Evolutionary conservation across 1,139 yeast species (phyloP).

Genomic region (Pichia sp.): DNA sequence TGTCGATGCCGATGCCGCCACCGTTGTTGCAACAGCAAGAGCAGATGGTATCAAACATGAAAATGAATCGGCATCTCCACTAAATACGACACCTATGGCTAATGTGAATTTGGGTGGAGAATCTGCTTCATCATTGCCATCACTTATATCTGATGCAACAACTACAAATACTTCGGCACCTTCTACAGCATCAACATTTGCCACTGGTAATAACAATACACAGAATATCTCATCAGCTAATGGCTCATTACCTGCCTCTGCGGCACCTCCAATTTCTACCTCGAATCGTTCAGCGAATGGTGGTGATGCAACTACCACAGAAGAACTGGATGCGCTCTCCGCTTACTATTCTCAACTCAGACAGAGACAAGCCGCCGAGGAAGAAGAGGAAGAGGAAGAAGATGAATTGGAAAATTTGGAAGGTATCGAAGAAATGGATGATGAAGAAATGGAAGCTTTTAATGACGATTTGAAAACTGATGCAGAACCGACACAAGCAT

Average conservation of each 20-base stretch:
- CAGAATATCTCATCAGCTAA: background rate
- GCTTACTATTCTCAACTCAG: slow-evolving; percentile 72
- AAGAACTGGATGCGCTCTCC: slow-evolving; percentile 71
- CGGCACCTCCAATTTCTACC: background rate
- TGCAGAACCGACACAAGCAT: slow-evolving; percentile 7
- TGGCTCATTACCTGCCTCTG: background rate
- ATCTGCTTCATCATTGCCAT: background rate
- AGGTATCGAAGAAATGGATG: slow-evolving; percentile 32
- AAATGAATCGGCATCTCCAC: background rate
- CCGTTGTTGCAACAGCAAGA: background rate
- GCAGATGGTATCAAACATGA: background rate
- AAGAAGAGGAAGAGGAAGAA: slow-evolving; percentile 38
- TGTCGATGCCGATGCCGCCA: background rate
- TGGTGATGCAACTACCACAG: slow-evolving; percentile 27
- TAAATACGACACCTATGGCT: background rate
- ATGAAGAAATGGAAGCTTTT: slow-evolving; percentile 29
- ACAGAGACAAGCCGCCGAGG: slow-evolving; percentile 54
- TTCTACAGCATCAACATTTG: too few species aligned
- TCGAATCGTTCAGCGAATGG: slow-evolving; percentile 7
- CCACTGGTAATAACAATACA: too few species aligned
- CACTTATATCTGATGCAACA: background rate
- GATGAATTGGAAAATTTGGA: slow-evolving; percentile 43
- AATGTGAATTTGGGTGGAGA: background rate
- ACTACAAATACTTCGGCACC: background rate
- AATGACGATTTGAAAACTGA: slow-evolving; percentile 20